Base-by-base conservation (phyloP, 495 filamentous ascomycete species). In the Penicillium coffeae region DNA sequence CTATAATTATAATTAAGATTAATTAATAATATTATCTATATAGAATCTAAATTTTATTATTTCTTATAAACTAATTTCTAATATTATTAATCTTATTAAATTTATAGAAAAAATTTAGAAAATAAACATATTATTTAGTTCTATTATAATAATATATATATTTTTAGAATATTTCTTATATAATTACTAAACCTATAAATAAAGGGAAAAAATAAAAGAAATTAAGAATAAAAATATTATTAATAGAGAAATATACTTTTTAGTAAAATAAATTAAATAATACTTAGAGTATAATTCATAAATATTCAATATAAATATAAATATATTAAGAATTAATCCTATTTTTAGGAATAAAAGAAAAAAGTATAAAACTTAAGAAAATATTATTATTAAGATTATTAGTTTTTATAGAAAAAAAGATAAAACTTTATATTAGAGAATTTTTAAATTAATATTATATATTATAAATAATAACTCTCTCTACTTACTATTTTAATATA, bases 321-420 rank as follows among this genome's bases (percentile, higher is more conserved):
- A 40, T 40, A 40, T 40, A 40, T 20, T 6, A 18, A 9, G 20
- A 30, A 30, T 30, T 4, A 30, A 5, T 30, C 4, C 25, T 30
- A 30, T 5, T 5, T 1, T 13, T 32, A 37, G 14, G 2, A 48
- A 45, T 41, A 27, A 22, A 27, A 22, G 33, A 38, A 33, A 30
- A 30, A 30, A 30, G 10, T 10, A 30, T 30, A 30, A 30, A 30
- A 5, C 25, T 30, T 30, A 30, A n/a, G n/a, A n/a, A 30, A 30
- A 30, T 54, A 56, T 47, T 48, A 45, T 36, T 52, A 50, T 45
- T 9, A 30, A 30, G 25, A n/a, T n/a, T n/a, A n/a, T 10, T 10
- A 10, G 4, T 30, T 5, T 4, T 30, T 45, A 38, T 47, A 43
- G 45, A 43, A 45, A 45, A 39, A 5, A 15, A 40, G 25, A 50